phyloP scores from a whole-genome alignment of 176 grass and related monocot species.

The Eremochloa ophiuroides region DNA sequence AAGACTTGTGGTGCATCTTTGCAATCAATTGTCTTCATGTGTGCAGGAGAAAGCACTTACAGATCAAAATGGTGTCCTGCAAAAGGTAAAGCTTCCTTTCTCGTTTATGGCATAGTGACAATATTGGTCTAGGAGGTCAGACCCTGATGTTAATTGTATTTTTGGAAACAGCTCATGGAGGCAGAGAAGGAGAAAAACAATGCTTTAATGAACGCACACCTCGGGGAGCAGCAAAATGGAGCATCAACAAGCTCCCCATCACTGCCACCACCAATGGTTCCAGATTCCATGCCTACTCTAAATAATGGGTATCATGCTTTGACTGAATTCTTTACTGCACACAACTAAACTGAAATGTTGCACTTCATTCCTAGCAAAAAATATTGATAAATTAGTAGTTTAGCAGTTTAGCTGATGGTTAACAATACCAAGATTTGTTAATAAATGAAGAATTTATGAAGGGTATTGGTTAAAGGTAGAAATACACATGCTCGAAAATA shows the following conservation, averaged over 20 bases:
- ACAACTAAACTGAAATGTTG: not conserved
- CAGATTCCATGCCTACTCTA: constrained; percentile 30
- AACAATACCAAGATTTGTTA: not conserved
- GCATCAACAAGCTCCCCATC: constrained; percentile 22
- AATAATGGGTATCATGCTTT: constrained; percentile 47
- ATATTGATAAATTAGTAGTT: not conserved
- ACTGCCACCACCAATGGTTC: not conserved
- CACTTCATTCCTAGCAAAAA: not conserved
- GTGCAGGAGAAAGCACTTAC: constrained; percentile 65
- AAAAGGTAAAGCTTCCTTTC: constrained; percentile 35
- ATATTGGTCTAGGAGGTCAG: not conserved
- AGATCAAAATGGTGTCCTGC: constrained; percentile 50
- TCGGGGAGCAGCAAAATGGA: constrained; percentile 26
- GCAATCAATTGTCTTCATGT: not conserved
- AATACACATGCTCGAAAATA: not conserved
- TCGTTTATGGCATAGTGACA: not conserved
- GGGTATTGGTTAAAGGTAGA: not conserved
- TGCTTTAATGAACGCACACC: constrained; percentile 1
- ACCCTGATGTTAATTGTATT: constrained; percentile 1
- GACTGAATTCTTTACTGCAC: not conserved
- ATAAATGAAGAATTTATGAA: not conserved
- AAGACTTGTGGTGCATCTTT: not conserved
- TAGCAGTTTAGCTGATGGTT: not conserved
- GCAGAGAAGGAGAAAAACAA: constrained; percentile 41
- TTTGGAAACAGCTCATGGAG: constrained; percentile 40